Percentiles rank a stretch among this genome's conserved stretches.
Evolutionary conservation across 768 basidiomycete genomes (phyloP).

Genomic region (Udeniomyces megalosporus): DNA sequence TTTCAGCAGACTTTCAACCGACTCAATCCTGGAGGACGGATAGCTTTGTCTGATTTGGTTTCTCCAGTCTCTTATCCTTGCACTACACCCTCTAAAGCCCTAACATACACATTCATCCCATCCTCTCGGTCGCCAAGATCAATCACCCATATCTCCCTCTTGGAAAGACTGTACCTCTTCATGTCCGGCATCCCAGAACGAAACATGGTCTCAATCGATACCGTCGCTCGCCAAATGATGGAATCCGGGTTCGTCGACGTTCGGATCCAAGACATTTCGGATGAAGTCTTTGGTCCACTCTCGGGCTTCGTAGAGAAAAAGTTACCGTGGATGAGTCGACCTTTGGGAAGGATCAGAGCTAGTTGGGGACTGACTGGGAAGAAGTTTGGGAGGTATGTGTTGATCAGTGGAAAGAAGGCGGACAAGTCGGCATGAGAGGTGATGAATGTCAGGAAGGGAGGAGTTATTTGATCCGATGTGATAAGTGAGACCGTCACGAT

Average conservation of each 20-base stretch:
- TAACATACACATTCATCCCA: background rate
- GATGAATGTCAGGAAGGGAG: too few relatives aligned
- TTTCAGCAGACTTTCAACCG: constrained; percentile 38
- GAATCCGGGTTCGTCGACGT: constrained; percentile 42
- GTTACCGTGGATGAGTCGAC: too few relatives aligned
- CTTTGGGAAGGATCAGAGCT: too few relatives aligned
- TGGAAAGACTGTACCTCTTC: too few relatives aligned
- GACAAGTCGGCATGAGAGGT: too few relatives aligned
- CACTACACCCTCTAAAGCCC: background rate
- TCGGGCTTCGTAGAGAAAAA: constrained; percentile 32
- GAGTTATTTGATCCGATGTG: too few relatives aligned
- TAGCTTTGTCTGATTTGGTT: constrained; percentile 49
- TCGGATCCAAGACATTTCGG: constrained; percentile 40
- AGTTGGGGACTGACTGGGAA: too few relatives aligned
- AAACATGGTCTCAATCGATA: constrained; percentile 37
- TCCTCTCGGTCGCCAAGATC: background rate
- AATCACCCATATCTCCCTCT: background rate
- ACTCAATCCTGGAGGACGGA: constrained; percentile 38
- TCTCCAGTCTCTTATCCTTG: constrained; percentile 25
- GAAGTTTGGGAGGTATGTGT: too few relatives aligned
- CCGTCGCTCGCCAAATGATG: constrained; percentile 36
- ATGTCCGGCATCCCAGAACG: constrained; percentile 32
- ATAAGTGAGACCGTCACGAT: too few relatives aligned
- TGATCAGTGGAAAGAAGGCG: too few relatives aligned
- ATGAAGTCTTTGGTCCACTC: constrained; percentile 45